phyloP scores from a whole-genome alignment of 73 alveolate genomes.

The Paramecium biaurelia region DNA sequence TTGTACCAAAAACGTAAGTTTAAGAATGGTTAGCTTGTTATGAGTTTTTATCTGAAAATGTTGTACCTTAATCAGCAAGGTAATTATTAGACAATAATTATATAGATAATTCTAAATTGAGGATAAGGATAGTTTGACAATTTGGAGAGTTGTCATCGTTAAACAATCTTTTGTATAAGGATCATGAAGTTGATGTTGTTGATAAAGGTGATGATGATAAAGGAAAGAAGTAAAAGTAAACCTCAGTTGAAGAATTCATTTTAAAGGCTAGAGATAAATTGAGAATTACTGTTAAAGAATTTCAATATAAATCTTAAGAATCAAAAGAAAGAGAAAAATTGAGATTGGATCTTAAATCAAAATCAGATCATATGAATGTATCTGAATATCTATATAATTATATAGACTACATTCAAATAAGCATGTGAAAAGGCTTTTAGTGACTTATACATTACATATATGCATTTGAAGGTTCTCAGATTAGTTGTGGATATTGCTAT shows the following conservation, averaged over 20 bases:
- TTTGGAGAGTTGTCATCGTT: slow-evolving; percentile 82
- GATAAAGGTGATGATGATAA: slow-evolving; percentile 12
- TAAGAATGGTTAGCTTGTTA: slow-evolving; percentile 58
- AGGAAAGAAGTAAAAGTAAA: neutral
- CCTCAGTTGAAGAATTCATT: slow-evolving; percentile 67
- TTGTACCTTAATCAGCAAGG: slow-evolving; percentile 71
- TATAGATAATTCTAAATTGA: slow-evolving; percentile 69
- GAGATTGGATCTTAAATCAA: slow-evolving; percentile 69
- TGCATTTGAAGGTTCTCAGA: slow-evolving; percentile 84
- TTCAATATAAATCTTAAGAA: slow-evolving; percentile 70
- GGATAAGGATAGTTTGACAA: slow-evolving; percentile 78
- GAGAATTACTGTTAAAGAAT: slow-evolving; percentile 70
- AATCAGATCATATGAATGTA: slow-evolving; percentile 64
- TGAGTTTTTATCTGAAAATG: slow-evolving; percentile 62
- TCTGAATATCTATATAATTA: neutral
- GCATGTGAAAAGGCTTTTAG: slow-evolving; percentile 79
- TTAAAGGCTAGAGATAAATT: slow-evolving; percentile 65
- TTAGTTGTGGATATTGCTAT: slow-evolving; percentile 81
- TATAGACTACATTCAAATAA: slow-evolving; percentile 65
- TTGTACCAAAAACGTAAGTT: slow-evolving; percentile 63
- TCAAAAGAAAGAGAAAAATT: slow-evolving; percentile 65
- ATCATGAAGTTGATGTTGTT: neutral
- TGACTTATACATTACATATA: slow-evolving; percentile 73
- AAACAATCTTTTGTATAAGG: slow-evolving; percentile 48
- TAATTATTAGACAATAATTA: neutral